Evolutionary conservation across 352 stramenopile species (phyloP), one percentile per base, ranked within the genome.

Genomic region (Thalassiosira hispida): DNA sequence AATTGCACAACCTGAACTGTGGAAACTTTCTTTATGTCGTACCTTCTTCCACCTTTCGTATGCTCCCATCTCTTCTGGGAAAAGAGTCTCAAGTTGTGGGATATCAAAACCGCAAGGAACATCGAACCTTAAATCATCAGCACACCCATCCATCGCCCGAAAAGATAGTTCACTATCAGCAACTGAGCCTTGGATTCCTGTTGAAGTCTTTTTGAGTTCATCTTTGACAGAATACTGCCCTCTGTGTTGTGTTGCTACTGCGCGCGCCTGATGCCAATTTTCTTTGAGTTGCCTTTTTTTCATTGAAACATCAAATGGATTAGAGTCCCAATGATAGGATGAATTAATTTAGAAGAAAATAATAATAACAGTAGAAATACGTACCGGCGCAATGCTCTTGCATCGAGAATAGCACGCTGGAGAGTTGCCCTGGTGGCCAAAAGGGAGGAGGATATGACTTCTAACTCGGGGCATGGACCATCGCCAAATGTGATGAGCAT

Each of bases 401-500:
- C 87, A 85, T 93, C 85, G 53, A 86, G 76, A 64, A 93, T 84
- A 25, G 83, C 77, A 42, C 69, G 51, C 61, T 90, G 83, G 14
- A 91, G 57, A 22, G 35, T 71, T 16, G 62, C 60, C 16, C 87
- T 76, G 2, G 87, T 84, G 23, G 63, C 79, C 38, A 90, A 62
- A 11, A 93, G 52, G 5, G 83, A 75, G 22, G 64, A 31, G 62
- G 63, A 44, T 23, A 91, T 62, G 3, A 86, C 73, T 11, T 83
- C 66, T 46, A 82, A 76, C 42, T 74, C 29, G 11, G 87, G 87
- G 5, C 73, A 33, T 8, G 57, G 61, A 46, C 83, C 84, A 82
- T 90, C 87, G 7, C 87, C 87, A 84, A 93, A 93, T 3, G 85
- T 86, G 11, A 87, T 79, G 38, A 91, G 76, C 83, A 93, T 93